Base-by-base conservation (phyloP, 495 filamentous ascomycete genomes). In the Hypoxylon subgilvum region DNA sequence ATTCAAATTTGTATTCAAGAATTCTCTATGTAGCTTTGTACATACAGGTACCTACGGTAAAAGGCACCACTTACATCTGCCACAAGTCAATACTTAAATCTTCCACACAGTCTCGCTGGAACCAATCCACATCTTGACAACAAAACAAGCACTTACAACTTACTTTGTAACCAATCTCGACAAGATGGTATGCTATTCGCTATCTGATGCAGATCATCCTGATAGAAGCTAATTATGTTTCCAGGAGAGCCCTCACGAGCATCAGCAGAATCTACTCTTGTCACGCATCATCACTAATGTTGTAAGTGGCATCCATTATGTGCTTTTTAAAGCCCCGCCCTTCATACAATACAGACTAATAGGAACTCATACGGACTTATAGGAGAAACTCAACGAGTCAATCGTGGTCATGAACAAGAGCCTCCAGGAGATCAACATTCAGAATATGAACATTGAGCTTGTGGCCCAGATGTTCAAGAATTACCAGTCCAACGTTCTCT, bases 391-490 rank as follows among this genome's bases (percentile, higher is more conserved):
- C 47, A 98, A 98, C 64, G 94, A 97, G 73, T 86, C 94, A 0
- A 80, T 98, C 32, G 86, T 95, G 75, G 85, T 89, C 5, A 82
- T 97, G 81, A 98, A 97, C 74, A 93, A 90, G 71, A 86, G 82
- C 32, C 86, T 98, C 3, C 90, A 96, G 90, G 92, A 97, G 63
- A 96, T 97, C 83, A 97, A 97, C 69, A 86, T 96, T 28, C 88
- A 96, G 62, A 98, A 97, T 65, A 96, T 97, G 91, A 93, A 97
- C 69, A 90, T 96, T 4, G 94, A 97, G 75, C 80, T 97, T 6
- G 94, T 97, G 2, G 92, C 94, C 6, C 94, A 97, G 72, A 98
- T 98, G 94, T 98, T 97, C 79, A 96, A 97, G 81, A 98, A 97
- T 74, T 98, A 98, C 71, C 91, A 96, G 72, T 96, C 90, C 3